Conservation (phyloP, 2,329 filamentous ascomycete species). For the Calonectria multiphialidica region DNA sequence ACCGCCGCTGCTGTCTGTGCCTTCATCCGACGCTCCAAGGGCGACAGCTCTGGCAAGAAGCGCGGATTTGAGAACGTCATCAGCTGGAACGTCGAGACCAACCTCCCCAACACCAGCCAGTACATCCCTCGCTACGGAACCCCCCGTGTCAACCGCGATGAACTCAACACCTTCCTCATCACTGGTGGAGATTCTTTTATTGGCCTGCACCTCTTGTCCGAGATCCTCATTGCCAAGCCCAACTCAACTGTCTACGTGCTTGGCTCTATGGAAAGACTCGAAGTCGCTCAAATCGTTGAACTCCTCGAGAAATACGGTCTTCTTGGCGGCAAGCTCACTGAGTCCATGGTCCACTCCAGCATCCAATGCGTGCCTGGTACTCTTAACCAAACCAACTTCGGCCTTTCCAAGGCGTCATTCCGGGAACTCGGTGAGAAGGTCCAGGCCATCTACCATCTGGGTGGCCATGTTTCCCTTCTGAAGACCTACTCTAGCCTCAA, state of each 20-base stretch:
- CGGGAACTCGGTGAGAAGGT: conserved; percentile 36
- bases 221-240: conserved; percentile 33
- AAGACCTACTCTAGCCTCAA: conserved; percentile 40
- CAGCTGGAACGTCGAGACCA: conserved; percentile 40
- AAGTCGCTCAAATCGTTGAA: conserved; percentile 21
- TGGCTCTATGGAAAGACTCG: conserved; percentile 32
- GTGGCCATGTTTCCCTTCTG: conserved; percentile 42
- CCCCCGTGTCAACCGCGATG: conserved; percentile 30
- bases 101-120: conserved; percentile 39
- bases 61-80: conserved; percentile 35
- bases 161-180: conserved; percentile 30
- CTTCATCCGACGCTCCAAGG: conserved; percentile 34
- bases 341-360: conserved; percentile 21
- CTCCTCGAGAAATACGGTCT: conserved; percentile 38
- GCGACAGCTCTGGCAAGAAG: conserved; percentile 29
- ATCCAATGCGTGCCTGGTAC: conserved; percentile 32
- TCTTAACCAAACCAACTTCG: conserved; percentile 36
- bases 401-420: conserved; percentile 38
- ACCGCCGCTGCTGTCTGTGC: conserved; percentile 38
- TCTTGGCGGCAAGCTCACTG: conserved; percentile 24
- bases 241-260: conserved; percentile 29
- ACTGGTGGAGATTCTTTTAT: conserved; percentile 38
- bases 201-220: conserved; percentile 35
- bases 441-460: conserved; percentile 42
- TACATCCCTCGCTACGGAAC: conserved; percentile 37